These are phyloP conservation scores for Trichosporon sp. DNA, from an alignment of 1,284 basidiomycete species.

Conservation along the genomic window DNA sequence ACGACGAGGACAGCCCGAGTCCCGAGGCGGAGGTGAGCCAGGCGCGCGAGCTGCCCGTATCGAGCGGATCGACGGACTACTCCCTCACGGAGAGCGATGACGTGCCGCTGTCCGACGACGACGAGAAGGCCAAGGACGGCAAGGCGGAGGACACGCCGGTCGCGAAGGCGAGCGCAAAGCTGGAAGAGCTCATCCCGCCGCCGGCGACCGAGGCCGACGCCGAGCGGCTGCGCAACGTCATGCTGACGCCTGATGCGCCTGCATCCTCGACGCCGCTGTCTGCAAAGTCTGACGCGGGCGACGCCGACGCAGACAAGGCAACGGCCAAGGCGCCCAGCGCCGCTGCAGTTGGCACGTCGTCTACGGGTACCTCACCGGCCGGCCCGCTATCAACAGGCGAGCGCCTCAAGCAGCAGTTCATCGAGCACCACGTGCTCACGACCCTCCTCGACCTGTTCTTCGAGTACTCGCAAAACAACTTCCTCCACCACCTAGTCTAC, in stretches of 20 bases:
- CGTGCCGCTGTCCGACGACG: constrained; percentile 60
- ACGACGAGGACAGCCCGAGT: constrained; percentile 40
- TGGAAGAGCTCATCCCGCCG: constrained; percentile 22
- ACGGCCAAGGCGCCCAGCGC: background rate
- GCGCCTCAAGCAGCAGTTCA: constrained; percentile 66
- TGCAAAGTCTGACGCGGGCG: constrained; percentile 21
- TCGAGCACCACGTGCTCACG: constrained; percentile 65
- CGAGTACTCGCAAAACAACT: constrained; percentile 95
- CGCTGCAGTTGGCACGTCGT: background rate
- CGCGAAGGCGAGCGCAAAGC: background rate
- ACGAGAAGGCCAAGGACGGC: constrained; percentile 65
- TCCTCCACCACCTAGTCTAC: constrained; percentile 94
- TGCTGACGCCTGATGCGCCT: constrained; percentile 10
- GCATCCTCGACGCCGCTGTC: background rate
- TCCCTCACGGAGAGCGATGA: constrained; percentile 60
- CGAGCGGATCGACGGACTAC: constrained; percentile 45
- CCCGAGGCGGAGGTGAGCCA: constrained; percentile 58
- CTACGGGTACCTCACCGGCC: background rate
- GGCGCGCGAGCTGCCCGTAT: constrained; percentile 66
- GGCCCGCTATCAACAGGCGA: constrained; percentile 56
- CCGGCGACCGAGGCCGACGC: constrained; percentile 36
- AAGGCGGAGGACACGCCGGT: constrained; percentile 59
- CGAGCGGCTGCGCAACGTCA: constrained; percentile 36
- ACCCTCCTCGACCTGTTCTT: constrained; percentile 86
- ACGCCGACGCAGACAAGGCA: constrained; percentile 8